A percentile compares a stretch with the other conserved stretches of the same genome.
These are phyloP conservation scores for Naganishia sp. DNA, from an alignment of 1,284 basidiomycete species.

Conservation along the genomic window DNA sequence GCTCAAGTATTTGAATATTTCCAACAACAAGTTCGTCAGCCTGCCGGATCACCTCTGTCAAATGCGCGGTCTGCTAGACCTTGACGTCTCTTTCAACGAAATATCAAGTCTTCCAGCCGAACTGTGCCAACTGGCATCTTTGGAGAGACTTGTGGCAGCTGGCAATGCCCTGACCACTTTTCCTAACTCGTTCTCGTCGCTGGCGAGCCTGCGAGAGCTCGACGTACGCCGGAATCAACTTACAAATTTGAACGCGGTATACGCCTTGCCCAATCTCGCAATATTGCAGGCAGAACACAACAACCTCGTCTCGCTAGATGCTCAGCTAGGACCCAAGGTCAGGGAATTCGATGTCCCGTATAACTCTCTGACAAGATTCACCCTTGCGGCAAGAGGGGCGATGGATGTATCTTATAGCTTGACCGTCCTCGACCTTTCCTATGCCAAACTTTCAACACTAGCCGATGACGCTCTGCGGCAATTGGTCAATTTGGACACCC, in stretches of 20 bases:
- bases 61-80: slow-evolving; percentile 72
- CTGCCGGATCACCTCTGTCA: slow-evolving; percentile 77
- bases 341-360: slow-evolving; percentile 55
- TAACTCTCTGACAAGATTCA: slow-evolving; percentile 67
- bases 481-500: slow-evolving; percentile 68
- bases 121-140: slow-evolving; percentile 68
- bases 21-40: slow-evolving; percentile 90
- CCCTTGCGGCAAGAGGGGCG: slow-evolving; percentile 62
- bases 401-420: slow-evolving; percentile 62
- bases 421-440: slow-evolving; percentile 81
- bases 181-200: slow-evolving; percentile 66
- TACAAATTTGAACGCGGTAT: slow-evolving; percentile 69
- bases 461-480: slow-evolving; percentile 72
- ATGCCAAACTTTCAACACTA: slow-evolving; percentile 84
- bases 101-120: slow-evolving; percentile 78
- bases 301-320: slow-evolving; percentile 72
- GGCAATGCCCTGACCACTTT: slow-evolving; percentile 82
- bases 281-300: slow-evolving; percentile 78
- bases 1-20: slow-evolving; percentile 84
- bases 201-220: slow-evolving; percentile 68
- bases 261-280: slow-evolving; percentile 68
- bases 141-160: slow-evolving; percentile 79
- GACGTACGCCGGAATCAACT: slow-evolving; percentile 84
- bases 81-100: slow-evolving; percentile 95
- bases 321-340: slow-evolving; percentile 68